phyloP scores from a whole-genome alignment of 2,329 filamentous ascomycete species.

The Endothia cerciana region DNA sequence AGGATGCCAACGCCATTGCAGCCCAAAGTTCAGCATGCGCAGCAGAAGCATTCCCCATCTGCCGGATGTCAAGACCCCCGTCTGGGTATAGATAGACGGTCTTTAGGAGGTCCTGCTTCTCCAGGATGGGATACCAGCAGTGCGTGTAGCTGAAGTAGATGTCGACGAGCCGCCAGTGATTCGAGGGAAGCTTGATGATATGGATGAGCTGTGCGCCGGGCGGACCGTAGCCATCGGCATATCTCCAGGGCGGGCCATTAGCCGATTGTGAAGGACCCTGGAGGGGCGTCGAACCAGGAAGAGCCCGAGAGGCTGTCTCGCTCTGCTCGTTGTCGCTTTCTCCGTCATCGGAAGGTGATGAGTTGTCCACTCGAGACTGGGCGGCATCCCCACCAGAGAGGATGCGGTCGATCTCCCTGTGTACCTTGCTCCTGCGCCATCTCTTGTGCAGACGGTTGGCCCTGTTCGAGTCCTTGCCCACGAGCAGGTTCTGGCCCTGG shows the following conservation, averaged over 20 bases:
- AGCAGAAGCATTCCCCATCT: slow-evolving; percentile 35
- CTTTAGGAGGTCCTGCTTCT: slow-evolving; percentile 64
- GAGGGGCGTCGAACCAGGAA: neutral
- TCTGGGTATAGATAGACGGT: slow-evolving; percentile 48
- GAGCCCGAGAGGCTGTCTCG: slow-evolving; percentile 12
- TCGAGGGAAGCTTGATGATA: slow-evolving; percentile 48
- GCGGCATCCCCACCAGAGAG: slow-evolving; percentile 52
- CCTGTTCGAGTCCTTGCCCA: slow-evolving; percentile 54
- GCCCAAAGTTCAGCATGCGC: slow-evolving; percentile 64
- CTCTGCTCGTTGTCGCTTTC: slow-evolving; percentile 35
- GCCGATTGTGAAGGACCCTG: slow-evolving; percentile 1
- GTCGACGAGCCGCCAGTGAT: slow-evolving; percentile 67
- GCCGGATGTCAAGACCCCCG: slow-evolving; percentile 37
- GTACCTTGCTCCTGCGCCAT: slow-evolving; percentile 66
- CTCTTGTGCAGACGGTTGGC: slow-evolving; percentile 62
- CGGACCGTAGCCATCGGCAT: neutral
- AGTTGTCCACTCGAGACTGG: slow-evolving; percentile 38
- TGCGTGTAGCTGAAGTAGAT: slow-evolving; percentile 77
- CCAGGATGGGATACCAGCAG: slow-evolving; percentile 75
- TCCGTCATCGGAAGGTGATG: slow-evolving; percentile 38
- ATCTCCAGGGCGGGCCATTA: neutral
- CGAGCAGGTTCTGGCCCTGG: slow-evolving; percentile 49
- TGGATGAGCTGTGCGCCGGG: slow-evolving; percentile 9
- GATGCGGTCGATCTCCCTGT: slow-evolving; percentile 65
- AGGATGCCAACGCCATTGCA: slow-evolving; percentile 59